phyloP scores from a whole-genome alignment of 257 asterid species.

The Jacaranda mimosifolia region DNA sequence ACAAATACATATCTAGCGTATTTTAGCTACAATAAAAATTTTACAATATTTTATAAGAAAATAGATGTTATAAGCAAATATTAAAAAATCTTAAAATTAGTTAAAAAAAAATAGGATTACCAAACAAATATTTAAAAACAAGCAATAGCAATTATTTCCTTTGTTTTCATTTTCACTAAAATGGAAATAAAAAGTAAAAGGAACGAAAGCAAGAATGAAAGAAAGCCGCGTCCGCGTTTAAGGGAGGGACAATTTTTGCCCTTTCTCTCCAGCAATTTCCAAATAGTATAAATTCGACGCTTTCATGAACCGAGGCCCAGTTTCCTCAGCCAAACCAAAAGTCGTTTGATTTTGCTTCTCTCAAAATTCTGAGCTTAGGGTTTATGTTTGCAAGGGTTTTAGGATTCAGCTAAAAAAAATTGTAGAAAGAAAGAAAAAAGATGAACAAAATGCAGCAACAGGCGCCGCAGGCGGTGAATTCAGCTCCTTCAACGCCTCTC shows the following conservation, averaged over 20 bases:
- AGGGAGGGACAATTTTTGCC: conserved; percentile 21
- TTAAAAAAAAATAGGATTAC: no score
- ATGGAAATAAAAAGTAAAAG: background rate
- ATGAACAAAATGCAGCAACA: conserved; percentile 50
- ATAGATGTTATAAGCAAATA: no score
- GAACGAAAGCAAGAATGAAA: background rate
- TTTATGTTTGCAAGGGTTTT: conserved; percentile 39
- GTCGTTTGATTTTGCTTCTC: background rate
- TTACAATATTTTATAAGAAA: no score
- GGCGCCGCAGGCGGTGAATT: conserved; percentile 51
- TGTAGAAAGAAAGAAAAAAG: background rate
- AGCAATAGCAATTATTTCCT: background rate
- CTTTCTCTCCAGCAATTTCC: conserved; percentile 3
- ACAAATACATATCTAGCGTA: no score
- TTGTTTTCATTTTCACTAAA: background rate
- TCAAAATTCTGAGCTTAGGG: conserved; percentile 40
- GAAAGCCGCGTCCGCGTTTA: background rate
- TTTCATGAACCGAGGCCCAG: background rate
- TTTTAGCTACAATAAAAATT: no score
- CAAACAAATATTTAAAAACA: no score
- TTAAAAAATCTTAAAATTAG: no score
- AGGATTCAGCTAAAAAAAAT: conserved; percentile 11
- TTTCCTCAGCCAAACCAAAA: conserved; percentile 5
- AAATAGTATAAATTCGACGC: background rate
- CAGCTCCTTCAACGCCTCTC: conserved; percentile 64